Percentiles rank a stretch among this genome's conserved stretches.
Evolutionary conservation across 768 basidiomycete genomes (phyloP).

Genomic region (Lyophyllum shimeji): DNA sequence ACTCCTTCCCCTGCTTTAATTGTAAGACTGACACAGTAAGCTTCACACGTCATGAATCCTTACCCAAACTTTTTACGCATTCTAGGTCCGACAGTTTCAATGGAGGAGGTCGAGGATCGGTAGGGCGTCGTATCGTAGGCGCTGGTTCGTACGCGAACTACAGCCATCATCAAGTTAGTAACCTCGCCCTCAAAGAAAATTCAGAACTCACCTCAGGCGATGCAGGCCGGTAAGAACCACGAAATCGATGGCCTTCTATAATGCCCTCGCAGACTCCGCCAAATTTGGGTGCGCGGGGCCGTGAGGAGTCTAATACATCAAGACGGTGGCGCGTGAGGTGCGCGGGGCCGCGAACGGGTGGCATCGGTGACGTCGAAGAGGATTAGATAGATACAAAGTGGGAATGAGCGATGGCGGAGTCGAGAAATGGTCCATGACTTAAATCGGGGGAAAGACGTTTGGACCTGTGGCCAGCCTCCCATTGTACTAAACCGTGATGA

Average conservation of each 20-base stretch:
- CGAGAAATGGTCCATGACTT: background rate
- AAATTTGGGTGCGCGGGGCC: background rate
- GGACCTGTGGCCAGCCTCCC: background rate
- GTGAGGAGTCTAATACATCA: background rate
- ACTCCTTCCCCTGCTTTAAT: conserved; percentile 36
- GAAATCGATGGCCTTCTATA: background rate
- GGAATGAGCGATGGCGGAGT: background rate
- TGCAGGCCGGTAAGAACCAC: background rate
- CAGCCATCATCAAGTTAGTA: background rate
- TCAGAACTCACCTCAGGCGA: background rate
- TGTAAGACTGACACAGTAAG: background rate
- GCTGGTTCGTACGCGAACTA: conserved; percentile 8
- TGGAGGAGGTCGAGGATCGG: conserved; percentile 34
- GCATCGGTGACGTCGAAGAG: background rate
- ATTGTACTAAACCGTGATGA: background rate
- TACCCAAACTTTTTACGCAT: conserved; percentile 41
- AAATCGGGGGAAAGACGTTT: background rate
- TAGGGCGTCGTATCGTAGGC: conserved; percentile 22
- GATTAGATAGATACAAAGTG: background rate
- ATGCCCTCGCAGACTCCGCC: background rate
- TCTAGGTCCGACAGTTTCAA: conserved; percentile 39
- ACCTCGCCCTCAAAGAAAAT: background rate
- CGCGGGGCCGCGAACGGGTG: background rate
- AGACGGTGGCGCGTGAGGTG: conserved; percentile 5
- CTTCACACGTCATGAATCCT: background rate